These are phyloP conservation scores for Liquidambar formosana DNA, from an alignment of 164 flowering plant genomes.

Conservation along the genomic window DNA sequence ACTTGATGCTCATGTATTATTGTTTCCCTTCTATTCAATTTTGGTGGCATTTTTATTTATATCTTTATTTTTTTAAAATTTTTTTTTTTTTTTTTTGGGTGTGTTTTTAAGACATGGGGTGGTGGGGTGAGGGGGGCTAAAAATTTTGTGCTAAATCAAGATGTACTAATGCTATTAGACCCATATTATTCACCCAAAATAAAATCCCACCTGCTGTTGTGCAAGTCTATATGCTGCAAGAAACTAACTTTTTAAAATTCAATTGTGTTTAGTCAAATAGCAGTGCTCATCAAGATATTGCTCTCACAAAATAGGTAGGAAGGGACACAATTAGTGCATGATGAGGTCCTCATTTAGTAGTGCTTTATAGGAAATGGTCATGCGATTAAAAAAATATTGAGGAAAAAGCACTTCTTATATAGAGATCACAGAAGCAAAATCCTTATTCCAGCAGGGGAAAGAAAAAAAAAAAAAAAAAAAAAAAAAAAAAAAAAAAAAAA, in stretches of 20 bases:
- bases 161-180: no score
- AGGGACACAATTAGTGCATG: no score
- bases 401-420: no score
- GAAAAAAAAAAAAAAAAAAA: no score
- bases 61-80: neutral
- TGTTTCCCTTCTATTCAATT: neutral
- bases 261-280: no score
- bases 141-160: neutral
- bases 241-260: no score
- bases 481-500: no score
- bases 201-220: no score
- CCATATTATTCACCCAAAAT: no score
- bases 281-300: no score
- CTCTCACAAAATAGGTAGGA: neutral
- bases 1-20: neutral
- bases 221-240: no score
- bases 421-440: constrained; percentile 1
- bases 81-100: neutral
- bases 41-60: neutral
- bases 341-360: neutral
- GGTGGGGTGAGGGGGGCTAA: neutral
- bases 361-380: neutral
- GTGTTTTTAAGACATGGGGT: no score
- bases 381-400: neutral
- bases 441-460: constrained; percentile 1